Conservation (phyloP, 2,329 filamentous ascomycete species). For the Fusarium xyrophilum region DNA sequence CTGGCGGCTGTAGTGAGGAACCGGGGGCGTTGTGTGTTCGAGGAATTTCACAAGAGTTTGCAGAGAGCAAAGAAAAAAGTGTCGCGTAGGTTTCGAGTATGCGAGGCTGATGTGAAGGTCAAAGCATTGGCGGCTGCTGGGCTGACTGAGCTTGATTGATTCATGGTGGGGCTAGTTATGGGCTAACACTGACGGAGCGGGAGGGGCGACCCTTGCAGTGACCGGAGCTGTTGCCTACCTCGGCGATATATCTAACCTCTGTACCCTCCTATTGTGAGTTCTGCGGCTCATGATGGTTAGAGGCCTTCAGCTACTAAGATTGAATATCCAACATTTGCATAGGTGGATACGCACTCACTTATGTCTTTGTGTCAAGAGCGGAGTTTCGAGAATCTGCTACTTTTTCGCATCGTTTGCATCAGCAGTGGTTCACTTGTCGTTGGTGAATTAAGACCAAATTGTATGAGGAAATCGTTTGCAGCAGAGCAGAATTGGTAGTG, state of each 20-base stretch:
- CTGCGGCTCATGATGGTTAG: neutral
- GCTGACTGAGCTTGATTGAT: conserved; percentile 34
- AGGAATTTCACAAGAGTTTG: neutral
- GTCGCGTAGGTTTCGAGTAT: conserved; percentile 14
- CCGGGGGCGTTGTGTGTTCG: neutral
- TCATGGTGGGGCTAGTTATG: conserved; percentile 38
- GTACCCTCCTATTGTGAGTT: neutral
- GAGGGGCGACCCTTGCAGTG: conserved; percentile 28
- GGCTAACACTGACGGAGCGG: conserved; percentile 22
- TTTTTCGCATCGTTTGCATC: neutral
- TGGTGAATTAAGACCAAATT: neutral
- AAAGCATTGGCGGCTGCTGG: conserved; percentile 16
- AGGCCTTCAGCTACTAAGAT: neutral
- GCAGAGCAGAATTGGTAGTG: conserved; percentile 38
- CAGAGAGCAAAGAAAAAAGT: neutral
- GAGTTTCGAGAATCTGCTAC: neutral
- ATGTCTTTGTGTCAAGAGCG: neutral
- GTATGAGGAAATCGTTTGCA: neutral
- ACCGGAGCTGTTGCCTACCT: conserved; percentile 8
- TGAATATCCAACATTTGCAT: neutral
- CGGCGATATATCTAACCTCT: neutral
- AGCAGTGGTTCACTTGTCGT: neutral
- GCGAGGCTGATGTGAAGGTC: conserved; percentile 36
- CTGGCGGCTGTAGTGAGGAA: conserved; percentile 18
- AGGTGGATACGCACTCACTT: neutral